A percentile compares a stretch with the other conserved stretches of the same genome.
phyloP scores from a whole-genome alignment of 768 basidiomycete species.

The Dioszegia aurantiaca region DNA sequence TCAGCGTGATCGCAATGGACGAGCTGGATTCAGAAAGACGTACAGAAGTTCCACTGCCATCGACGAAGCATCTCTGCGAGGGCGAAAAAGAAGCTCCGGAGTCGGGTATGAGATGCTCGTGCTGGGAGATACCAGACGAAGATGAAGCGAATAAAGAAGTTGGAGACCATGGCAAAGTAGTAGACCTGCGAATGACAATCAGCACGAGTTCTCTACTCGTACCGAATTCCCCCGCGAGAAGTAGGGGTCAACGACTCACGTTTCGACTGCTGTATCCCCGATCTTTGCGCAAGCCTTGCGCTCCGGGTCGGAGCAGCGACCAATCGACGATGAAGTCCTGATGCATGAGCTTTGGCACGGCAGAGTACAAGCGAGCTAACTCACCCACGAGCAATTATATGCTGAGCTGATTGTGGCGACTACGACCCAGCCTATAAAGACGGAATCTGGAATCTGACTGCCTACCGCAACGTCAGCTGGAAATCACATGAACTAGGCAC shows the following conservation, averaged over 20 bases:
- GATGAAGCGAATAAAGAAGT: conserved; percentile 71
- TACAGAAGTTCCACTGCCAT: conserved; percentile 90
- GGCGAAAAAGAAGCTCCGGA: conserved; percentile 67
- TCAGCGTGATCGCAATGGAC: not conserved
- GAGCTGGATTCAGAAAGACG: conserved; percentile 42
- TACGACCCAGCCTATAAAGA: conserved; percentile 69
- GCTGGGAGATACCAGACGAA: conserved; percentile 78
- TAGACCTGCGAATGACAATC: conserved; percentile 30
- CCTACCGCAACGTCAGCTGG: not conserved
- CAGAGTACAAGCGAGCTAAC: conserved; percentile 29
- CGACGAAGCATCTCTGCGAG: conserved; percentile 74
- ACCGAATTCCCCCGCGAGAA: too few relatives aligned
- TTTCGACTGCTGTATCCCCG: conserved; percentile 64
- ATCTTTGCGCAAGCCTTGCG: conserved; percentile 69
- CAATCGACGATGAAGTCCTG: conserved; percentile 90
- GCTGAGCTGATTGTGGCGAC: conserved; percentile 63
- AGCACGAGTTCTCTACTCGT: not conserved
- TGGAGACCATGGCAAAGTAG: conserved; percentile 59
- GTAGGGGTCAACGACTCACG: conserved; percentile 13
- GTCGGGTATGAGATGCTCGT: conserved; percentile 54
- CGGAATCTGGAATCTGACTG: conserved; percentile 53
- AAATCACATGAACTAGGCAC: not conserved
- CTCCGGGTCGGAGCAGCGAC: conserved; percentile 66
- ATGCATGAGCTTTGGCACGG: conserved; percentile 52
- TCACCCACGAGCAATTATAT: conserved; percentile 77